Percentiles rank a stretch among this genome's conserved stretches.
Evolutionary conservation across 345 rosid species (phyloP).

Genomic region (Gossypium arboreum): DNA sequence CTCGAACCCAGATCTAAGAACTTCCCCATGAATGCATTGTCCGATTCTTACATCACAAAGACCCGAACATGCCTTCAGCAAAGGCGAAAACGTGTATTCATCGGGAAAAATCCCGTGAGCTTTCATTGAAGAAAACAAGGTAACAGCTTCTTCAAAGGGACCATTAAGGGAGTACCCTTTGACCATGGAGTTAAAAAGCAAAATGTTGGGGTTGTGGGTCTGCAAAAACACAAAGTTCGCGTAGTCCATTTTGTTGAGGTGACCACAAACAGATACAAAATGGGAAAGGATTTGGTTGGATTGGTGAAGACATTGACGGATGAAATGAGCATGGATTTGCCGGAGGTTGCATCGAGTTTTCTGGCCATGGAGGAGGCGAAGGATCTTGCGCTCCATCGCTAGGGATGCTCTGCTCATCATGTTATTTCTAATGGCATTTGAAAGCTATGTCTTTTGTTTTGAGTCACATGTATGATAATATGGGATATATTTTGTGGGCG

Average conservation of each 20-base stretch:
- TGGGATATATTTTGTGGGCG: no score
- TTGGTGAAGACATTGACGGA: constrained; percentile 53
- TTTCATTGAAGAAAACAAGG: constrained; percentile 48
- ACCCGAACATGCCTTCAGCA: constrained; percentile 56
- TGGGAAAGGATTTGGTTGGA: constrained; percentile 59
- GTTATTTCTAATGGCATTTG: not conserved
- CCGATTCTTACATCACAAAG: constrained; percentile 37
- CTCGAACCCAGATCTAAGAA: constrained; percentile 42
- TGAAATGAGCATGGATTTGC: constrained; percentile 63
- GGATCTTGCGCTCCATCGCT: constrained; percentile 45
- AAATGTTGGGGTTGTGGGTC: constrained; percentile 41
- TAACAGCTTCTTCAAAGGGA: constrained; percentile 45
- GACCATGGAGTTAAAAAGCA: constrained; percentile 60
- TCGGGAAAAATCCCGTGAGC: constrained; percentile 53
- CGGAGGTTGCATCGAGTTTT: constrained; percentile 50
- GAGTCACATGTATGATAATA: no score
- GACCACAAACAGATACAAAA: constrained; percentile 65
- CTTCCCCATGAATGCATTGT: constrained; percentile 48
- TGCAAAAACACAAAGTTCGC: constrained; percentile 42
- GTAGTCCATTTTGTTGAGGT: constrained; percentile 42
- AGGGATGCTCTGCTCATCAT: constrained; percentile 30
- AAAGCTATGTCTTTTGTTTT: no score
- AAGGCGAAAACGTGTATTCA: constrained; percentile 66
- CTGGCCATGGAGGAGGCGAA: constrained; percentile 57
- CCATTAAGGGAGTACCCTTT: constrained; percentile 54